Evolutionary conservation across 495 filamentous ascomycete genomes (phyloP).

Genomic region (Xylaria grammica): DNA sequence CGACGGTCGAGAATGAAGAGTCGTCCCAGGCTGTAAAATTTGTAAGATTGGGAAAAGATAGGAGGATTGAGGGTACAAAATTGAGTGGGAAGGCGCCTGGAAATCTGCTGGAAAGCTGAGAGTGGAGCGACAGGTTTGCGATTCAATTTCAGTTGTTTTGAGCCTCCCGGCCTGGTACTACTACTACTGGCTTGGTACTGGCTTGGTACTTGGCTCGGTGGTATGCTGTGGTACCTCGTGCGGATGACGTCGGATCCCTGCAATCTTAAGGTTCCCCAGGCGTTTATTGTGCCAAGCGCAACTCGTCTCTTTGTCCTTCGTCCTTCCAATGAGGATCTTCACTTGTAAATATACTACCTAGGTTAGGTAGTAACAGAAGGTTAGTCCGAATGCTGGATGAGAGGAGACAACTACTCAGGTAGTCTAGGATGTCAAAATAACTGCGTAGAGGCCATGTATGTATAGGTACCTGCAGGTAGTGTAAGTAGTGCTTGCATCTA

Average conservation of each 20-base stretch:
- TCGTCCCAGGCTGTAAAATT: not conserved
- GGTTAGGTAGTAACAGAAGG: no score
- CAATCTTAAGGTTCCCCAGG: not conserved
- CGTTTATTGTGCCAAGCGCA: not conserved
- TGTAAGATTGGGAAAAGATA: not conserved
- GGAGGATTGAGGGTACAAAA: not conserved
- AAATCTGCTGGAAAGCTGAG: not conserved
- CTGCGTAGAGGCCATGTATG: no score
- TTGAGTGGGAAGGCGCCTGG: not conserved
- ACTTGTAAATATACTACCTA: no score
- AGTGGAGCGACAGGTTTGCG: constrained; percentile 16
- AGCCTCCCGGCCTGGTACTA: not conserved
- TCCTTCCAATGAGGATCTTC: not conserved
- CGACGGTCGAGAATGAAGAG: not conserved
- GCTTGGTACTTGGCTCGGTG: no score
- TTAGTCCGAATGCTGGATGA: no score
- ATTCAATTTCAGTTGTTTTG: not conserved
- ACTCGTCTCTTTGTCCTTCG: no score
- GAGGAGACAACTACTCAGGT: no score
- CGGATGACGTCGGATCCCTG: not conserved
- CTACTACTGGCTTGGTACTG: no score
- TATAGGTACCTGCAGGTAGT: no score
- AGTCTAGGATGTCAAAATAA: no score
- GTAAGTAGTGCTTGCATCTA: no score
- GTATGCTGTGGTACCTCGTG: not conserved